Evolutionary conservation across 495 filamentous ascomycete genomes (phyloP), one percentile per base, ranked within the genome.

Genomic region (Penicillium nucicola): DNA sequence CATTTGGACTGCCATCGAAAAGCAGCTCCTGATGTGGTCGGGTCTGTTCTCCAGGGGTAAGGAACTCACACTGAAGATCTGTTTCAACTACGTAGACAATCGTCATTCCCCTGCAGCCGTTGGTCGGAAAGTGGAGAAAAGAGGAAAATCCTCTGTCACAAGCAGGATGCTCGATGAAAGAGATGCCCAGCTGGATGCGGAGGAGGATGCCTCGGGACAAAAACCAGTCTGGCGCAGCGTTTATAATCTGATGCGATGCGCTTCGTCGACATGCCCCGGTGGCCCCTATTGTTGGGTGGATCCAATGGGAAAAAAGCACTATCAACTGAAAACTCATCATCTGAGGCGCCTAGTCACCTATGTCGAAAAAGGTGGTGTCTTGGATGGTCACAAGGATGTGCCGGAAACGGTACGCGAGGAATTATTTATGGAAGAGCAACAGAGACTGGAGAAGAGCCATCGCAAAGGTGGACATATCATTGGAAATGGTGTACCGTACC

Each of bases 231-330:
- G 57, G 60, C 48, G 53, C 18, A 52, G 55, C 45, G 55, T 72
- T 6, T 72, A 68, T 42, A 62, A 31, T 32, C 46, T 61, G 25
- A 61, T 70, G 52, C 57, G 56, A 31, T 70, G 55, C 34, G 43
- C 53, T 38, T 56, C 60, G 6, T 28, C 56, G 6, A 45, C 54
- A 30, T 68, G 55, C 18, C 45, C 56, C 1, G 18, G 49, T n/a
- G 54, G 58, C 4, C 51, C 58, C 8, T 56, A 69, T 43, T 71
- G 56, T 44, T 69, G 61, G 64, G 48, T 56, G n/a, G 64, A 69
- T 35, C 55, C 55, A 23, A 46, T 49, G 11, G 50, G 55, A 14
- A 64, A 64, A 52, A 66, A 65, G 42, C 62, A 65, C 47, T 48
- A 67, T 31, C 57, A 39, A 42, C 53, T 71, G 5, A 54, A 42